Base-by-base conservation (phyloP, 176 grass and related monocot species). In the Paspalum vaginatum region DNA sequence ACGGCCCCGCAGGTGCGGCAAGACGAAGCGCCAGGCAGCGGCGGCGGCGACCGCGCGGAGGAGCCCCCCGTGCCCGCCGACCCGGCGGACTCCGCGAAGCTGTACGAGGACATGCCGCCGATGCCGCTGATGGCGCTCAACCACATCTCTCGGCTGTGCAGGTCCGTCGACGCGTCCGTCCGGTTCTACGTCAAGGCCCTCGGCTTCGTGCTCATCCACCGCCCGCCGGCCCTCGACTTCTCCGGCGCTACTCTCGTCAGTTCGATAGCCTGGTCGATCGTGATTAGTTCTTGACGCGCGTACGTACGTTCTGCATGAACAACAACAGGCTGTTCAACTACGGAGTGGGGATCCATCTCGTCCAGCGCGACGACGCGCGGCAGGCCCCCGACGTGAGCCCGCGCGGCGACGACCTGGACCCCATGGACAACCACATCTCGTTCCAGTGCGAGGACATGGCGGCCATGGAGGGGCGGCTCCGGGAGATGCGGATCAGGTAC, bases 401-500 rank as follows among this genome's bases (percentile, higher is more conserved):
- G 16, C 74, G 50, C 49, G 38, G 56, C 20, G 46, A 48, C 20
- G 46, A 48, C 6, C 88, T 93, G 16, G 84, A 97, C 72, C 91
- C 94, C 17, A 87, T 89, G 91, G 94, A 93, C 87, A 97, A 93
- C 73, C 93, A 89, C 84, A 85, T 93, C 24, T 93, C 84, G 7
- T 97, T 93, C 32, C 91, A 93, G 86, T 91, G 88, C 5, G 88
- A 97, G 85, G 93, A 93, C 76, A 89, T 85, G 79, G 55, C 16
- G 0, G 83, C 77, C 5, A 76, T 93, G 93, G 93, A 97, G 85
- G 70, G 45, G 76, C 65, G 88, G 72, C 76, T 97, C 11, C 84
- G 62, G 83, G 83, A 91, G 27, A 75, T 88, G 85, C 73, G 67
- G 27, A 80, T 91, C 26, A 45, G 44, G 79, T 89, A 87, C 76